Evolutionary conservation across 495 filamentous ascomycete species (phyloP).

Genomic region (Penicillium steckii): DNA sequence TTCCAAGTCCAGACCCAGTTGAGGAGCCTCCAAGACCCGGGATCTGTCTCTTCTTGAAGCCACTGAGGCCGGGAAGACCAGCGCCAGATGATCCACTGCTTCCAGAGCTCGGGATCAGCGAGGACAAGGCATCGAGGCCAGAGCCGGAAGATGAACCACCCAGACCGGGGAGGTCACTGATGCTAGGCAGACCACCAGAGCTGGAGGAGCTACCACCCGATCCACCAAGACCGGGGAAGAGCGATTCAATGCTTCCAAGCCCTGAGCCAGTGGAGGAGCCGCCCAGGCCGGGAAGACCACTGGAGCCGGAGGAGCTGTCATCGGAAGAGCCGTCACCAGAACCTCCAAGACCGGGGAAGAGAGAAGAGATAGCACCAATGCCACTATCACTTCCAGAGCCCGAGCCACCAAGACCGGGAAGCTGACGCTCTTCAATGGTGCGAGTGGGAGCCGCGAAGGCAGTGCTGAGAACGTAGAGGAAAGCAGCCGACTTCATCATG

Average conservation of each 20-base stretch:
- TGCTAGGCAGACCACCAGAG: neutral
- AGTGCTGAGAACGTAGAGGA: slow-evolving; percentile 20
- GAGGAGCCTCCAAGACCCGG: neutral
- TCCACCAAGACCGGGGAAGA: neutral
- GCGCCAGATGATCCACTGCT: neutral
- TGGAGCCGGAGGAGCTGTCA: neutral
- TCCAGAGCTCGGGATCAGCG: slow-evolving; percentile 5
- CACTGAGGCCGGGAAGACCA: neutral
- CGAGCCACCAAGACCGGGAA: slow-evolving; percentile 10
- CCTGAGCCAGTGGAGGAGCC: neutral
- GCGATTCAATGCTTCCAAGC: neutral
- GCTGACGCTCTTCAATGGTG: slow-evolving; percentile 22
- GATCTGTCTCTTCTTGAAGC: slow-evolving; percentile 12
- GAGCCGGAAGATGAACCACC: neutral
- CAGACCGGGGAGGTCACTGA: neutral
- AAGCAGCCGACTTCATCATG: slow-evolving; percentile 25
- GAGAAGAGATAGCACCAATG: slow-evolving; percentile 13
- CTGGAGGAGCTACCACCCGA: neutral
- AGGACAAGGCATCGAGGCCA: slow-evolving; percentile 8
- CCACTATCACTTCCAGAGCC: slow-evolving; percentile 10
- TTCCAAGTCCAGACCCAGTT: neutral
- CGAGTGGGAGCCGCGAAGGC: slow-evolving; percentile 27
- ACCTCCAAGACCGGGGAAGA: slow-evolving; percentile 1
- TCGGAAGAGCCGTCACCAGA: neutral
- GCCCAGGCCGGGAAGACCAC: neutral